These are phyloP conservation scores for Musa itinerans DNA, from an alignment of 176 grass and related monocot genomes.

Conservation along the genomic window DNA sequence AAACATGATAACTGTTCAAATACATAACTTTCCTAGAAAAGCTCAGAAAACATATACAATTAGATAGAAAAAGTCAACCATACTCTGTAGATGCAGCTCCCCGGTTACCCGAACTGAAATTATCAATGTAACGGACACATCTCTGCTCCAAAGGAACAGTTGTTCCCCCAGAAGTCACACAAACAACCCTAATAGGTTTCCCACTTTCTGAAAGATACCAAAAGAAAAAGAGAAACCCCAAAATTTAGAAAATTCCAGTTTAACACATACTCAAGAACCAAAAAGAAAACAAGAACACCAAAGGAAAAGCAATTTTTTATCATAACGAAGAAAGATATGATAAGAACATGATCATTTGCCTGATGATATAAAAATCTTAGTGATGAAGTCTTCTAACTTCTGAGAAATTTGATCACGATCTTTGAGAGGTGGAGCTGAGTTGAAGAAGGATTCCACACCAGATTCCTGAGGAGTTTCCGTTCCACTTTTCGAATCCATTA, in stretches of 20 bases:
- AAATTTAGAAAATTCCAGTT: conserved; percentile 11
- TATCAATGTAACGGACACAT: conserved; percentile 93
- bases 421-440: conserved; percentile 38
- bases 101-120: conserved; percentile 93
- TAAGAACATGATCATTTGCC: neutral
- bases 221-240: neutral
- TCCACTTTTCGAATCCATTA: neutral
- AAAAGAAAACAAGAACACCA: neutral
- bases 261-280: neutral
- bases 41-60: neutral
- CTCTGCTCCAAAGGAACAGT: conserved; percentile 86
- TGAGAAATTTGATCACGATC: conserved; percentile 27
- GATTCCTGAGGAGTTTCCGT: neutral
- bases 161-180: conserved; percentile 90
- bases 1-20: neutral
- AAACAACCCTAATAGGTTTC: conserved; percentile 39
- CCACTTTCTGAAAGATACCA: conserved; percentile 12
- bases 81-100: conserved; percentile 88
- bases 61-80: neutral
- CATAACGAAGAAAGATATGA: neutral
- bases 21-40: neutral
- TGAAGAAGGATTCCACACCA: conserved; percentile 43
- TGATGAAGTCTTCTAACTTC: conserved; percentile 38
- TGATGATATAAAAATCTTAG: conserved; percentile 23
- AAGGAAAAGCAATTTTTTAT: neutral